phyloP scores from a whole-genome alignment of 495 filamentous ascomycete genomes.

The Aspergillus carlsbadensis region DNA sequence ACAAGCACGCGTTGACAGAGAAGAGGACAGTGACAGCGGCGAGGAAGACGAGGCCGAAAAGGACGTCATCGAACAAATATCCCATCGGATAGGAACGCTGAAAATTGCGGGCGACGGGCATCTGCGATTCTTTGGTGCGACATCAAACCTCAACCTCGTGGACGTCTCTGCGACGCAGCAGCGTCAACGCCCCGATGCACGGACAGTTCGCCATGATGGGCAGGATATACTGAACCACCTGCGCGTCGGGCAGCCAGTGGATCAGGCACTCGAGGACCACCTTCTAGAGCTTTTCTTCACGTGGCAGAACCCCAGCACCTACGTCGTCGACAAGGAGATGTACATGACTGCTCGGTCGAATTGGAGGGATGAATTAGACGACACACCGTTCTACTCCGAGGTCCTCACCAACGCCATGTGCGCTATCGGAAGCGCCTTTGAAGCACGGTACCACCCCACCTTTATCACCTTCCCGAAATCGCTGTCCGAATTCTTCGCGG shows the following conservation, averaged over 20 bases:
- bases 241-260: constrained; percentile 43
- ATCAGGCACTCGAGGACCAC: constrained; percentile 44
- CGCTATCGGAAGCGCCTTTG: constrained; percentile 47
- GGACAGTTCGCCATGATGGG: constrained; percentile 46
- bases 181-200: constrained; percentile 52
- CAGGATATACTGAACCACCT: constrained; percentile 45
- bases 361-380: constrained; percentile 42
- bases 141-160: constrained; percentile 48
- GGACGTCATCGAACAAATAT: constrained; percentile 47
- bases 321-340: constrained; percentile 51
- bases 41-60: constrained; percentile 47
- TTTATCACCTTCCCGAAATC: constrained; percentile 49
- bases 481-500: constrained; percentile 48
- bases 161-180: constrained; percentile 46
- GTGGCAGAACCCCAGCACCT: constrained; percentile 51
- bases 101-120: constrained; percentile 51
- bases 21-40: constrained; percentile 40
- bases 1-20: constrained; percentile 22
- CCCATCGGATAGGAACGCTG: constrained; percentile 46
- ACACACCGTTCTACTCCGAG: constrained; percentile 50
- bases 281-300: constrained; percentile 51
- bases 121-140: constrained; percentile 48
- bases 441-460: constrained; percentile 45
- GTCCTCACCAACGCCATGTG: constrained; percentile 53
- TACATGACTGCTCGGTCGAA: constrained; percentile 40